phyloP scores from a whole-genome alignment of 495 filamentous ascomycete genomes.

The Annulohypoxylon bovei region DNA sequence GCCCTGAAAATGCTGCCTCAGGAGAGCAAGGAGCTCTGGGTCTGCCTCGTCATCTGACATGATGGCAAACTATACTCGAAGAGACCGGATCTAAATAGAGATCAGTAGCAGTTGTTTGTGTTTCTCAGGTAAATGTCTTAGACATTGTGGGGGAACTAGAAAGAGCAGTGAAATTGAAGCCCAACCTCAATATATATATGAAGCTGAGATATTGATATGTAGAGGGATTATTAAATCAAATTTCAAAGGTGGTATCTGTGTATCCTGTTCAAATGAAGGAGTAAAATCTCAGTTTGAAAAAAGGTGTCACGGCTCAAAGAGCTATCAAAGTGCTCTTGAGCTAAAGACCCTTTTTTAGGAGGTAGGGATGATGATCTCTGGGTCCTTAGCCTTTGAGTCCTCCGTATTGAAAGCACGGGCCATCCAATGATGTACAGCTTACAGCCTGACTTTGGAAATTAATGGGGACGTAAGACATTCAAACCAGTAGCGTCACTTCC shows the following conservation, averaged over 20 bases:
- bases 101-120: slow-evolving; percentile 15
- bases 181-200: not conserved
- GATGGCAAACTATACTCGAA: not conserved
- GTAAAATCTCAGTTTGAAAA: not conserved
- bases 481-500: slow-evolving; percentile 41
- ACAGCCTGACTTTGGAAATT: slow-evolving; percentile 22
- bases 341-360: not conserved
- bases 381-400: not conserved
- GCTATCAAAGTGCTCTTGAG: not conserved
- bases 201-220: not conserved
- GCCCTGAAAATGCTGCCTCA: slow-evolving; percentile 79
- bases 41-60: slow-evolving; percentile 95
- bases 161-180: slow-evolving; percentile 3
- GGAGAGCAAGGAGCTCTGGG: slow-evolving; percentile 83
- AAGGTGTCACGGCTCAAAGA: not conserved
- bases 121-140: slow-evolving; percentile 8
- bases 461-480: not conserved
- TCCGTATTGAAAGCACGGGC: slow-evolving; percentile 17
- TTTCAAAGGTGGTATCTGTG: not conserved
- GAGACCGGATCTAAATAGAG: not conserved
- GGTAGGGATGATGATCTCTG: not conserved
- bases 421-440: slow-evolving; percentile 36
- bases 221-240: not conserved
- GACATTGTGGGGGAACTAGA: slow-evolving; percentile 2
- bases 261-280: slow-evolving; percentile 3